phyloP scores from a whole-genome alignment of 495 filamentous ascomycete genomes.

The Penicillium soppii region DNA sequence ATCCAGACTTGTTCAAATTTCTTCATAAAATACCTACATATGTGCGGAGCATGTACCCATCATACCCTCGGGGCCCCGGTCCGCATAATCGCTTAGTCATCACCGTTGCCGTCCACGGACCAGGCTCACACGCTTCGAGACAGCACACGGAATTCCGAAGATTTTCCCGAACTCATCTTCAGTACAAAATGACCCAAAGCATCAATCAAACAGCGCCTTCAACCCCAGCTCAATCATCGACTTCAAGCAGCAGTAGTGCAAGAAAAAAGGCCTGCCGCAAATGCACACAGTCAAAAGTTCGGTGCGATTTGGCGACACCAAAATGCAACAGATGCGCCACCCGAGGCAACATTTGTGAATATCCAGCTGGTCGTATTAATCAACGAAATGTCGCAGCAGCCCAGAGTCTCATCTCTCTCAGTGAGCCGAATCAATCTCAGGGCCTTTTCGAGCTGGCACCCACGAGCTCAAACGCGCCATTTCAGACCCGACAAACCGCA shows the following conservation, averaged over 20 bases:
- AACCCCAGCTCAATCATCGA: not conserved
- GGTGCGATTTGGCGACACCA: constrained; percentile 36
- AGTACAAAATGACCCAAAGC: not conserved
- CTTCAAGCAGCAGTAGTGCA: not conserved
- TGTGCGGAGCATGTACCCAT: no score
- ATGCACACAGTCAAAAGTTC: constrained; percentile 38
- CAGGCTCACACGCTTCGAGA: no score
- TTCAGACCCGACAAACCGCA: no score
- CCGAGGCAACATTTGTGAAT: constrained; percentile 29
- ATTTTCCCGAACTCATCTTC: not conserved
- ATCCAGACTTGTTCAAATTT: no score
- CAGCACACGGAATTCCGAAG: not conserved
- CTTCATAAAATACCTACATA: no score
- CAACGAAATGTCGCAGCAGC: not conserved
- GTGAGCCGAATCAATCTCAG: no score
- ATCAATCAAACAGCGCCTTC: not conserved
- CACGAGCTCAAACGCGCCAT: not conserved
- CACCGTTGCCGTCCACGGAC: no score
- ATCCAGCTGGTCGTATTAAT: constrained; percentile 9
- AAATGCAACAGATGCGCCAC: constrained; percentile 36
- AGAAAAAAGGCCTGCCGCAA: constrained; percentile 36
- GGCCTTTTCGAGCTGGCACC: not conserved
- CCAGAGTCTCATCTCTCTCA: no score
- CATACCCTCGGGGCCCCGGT: no score
- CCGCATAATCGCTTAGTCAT: no score